Conservation (phyloP, 202 grass and related monocot genomes). For the Zoysia matrella region DNA sequence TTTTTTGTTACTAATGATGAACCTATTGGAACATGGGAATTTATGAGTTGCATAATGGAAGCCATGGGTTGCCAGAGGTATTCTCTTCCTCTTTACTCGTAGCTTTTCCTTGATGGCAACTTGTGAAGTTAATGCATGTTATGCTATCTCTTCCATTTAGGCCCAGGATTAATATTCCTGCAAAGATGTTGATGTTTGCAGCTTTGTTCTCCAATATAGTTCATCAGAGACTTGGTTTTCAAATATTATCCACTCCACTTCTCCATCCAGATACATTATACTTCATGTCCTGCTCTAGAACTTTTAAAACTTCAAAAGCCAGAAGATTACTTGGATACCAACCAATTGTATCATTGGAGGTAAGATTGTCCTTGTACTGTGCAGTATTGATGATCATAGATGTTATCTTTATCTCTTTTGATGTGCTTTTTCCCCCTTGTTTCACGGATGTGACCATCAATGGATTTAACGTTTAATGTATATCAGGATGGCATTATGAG, state of each 20-base stretch:
- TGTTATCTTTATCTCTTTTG: not conserved
- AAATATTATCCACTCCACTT: slow-evolving; percentile 48
- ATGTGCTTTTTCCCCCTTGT: not conserved
- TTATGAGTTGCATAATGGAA: slow-evolving; percentile 81
- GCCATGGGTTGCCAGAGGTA: slow-evolving; percentile 85
- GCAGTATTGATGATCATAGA: slow-evolving; percentile 23
- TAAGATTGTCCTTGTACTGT: slow-evolving; percentile 48
- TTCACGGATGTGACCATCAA: slow-evolving; percentile 6
- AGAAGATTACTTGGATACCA: slow-evolving; percentile 72
- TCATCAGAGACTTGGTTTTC: slow-evolving; percentile 53
- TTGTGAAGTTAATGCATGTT: slow-evolving; percentile 41
- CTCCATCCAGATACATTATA: slow-evolving; percentile 56
- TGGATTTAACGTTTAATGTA: slow-evolving; percentile 36
- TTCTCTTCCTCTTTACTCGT: slow-evolving; percentile 21
- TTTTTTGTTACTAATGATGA: slow-evolving; percentile 91
- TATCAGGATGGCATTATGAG: slow-evolving; percentile 70
- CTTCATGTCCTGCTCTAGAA: slow-evolving; percentile 73
- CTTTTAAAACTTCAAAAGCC: slow-evolving; percentile 82
- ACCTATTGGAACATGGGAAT: slow-evolving; percentile 82
- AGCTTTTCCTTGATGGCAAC: slow-evolving; percentile 6
- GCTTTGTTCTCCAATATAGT: slow-evolving; percentile 52
- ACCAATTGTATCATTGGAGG: slow-evolving; percentile 78
- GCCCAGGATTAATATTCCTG: slow-evolving; percentile 75
- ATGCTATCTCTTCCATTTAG: slow-evolving; percentile 61
- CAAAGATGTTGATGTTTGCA: slow-evolving; percentile 53